Base-by-base conservation (phyloP, 1,284 basidiomycete genomes). In the Sanguinoderma infundibulare region DNA sequence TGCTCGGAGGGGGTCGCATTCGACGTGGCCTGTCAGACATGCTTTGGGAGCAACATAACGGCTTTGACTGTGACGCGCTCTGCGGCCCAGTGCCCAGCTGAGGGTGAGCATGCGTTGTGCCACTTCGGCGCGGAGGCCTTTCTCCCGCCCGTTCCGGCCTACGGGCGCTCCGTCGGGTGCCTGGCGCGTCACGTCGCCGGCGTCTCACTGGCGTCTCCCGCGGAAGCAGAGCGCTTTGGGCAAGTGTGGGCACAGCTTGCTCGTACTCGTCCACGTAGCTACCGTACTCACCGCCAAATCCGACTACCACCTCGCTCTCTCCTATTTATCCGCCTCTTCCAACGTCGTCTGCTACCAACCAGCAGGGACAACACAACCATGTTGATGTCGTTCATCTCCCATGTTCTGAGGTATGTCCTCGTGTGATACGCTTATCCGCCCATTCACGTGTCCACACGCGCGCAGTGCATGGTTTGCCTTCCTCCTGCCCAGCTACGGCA, bases 401-500 rank as follows among this genome's bases (percentile, higher is more conserved):
- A 82, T 67, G 22, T 81, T 34, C 66, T 76, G 32, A 72, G 73
- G 76, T 74, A 63, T 52, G 66, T 62, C 35, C 47, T 64, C 62
- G 63, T 61, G 68, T 63, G 66, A 57, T 55, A 47, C 51, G 38
- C 55, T 17, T 39, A 53, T 49, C 10, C 61, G 28, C 53, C 32
- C 59, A 39, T 40, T 60, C 57, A 62, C 47, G 35, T 55, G 53
- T 53, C 40, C 30, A 9, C 40, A 17, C 47, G 30, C n/a, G 49
- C 22, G n/a, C 65, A 90, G 88, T 70, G 86, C 86, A 55, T 90
- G 86, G 86, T 89, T 91, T 63, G 86, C 83, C 1, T 87, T 89
- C 69, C 75, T 86, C 1, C 74, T 90, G 3, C 89, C 89, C 0
- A 81, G 77, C 64, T 90, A 83, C 66, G 74, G 80, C 4, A 90